Evolutionary conservation across 345 rosid species (phyloP), one percentile per base, ranked within the genome.

Genomic region (Arabis alpina): DNA sequence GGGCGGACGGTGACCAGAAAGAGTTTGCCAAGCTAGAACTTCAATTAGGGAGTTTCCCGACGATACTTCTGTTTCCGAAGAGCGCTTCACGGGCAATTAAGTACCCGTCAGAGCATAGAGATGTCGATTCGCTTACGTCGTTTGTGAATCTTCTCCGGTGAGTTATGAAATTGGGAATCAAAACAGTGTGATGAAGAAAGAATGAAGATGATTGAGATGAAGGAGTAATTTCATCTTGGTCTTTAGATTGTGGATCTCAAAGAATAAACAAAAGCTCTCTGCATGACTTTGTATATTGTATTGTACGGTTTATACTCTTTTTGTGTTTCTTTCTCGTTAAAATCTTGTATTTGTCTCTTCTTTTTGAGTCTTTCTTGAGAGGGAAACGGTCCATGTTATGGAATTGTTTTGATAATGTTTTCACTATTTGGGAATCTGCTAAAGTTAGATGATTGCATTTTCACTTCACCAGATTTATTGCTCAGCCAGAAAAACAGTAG

Each of bases 101-200:
- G 82, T 94, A 94, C 77, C 86, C 97, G 0, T 83, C 97, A 0
- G 95, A 94, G 84, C 87, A 88, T 74, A 88, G 99, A 79, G 98
- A 94, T 48, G 93, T 84, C 0, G 99, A 91, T 74, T 91, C 97
- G 23, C 79, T 91, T 82, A 81, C 73, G 87, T 79, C 95, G 27
- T 94, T 91, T 36, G 87, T 89, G 72, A 89, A 86, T 65, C 93
- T 92, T 64, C 84, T 94, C 8, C 75, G 95, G 68, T 91, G 79
- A 92, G 19, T 53, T 52, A 24, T 23, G 54, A 50, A 67, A 12
- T 36, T 0, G 2, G 24, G 4, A 32, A 37, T 52, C 9, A 51
- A 52, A 24, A n/a, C 5, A 3, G 7, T 45, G 52, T 27, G 37
- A 43, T 15, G 72, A 69, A 10, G 79, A 27, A 72, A 40, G 66